phyloP scores from a whole-genome alignment of 768 basidiomycete genomes.

The Tubosaeta sp. region DNA sequence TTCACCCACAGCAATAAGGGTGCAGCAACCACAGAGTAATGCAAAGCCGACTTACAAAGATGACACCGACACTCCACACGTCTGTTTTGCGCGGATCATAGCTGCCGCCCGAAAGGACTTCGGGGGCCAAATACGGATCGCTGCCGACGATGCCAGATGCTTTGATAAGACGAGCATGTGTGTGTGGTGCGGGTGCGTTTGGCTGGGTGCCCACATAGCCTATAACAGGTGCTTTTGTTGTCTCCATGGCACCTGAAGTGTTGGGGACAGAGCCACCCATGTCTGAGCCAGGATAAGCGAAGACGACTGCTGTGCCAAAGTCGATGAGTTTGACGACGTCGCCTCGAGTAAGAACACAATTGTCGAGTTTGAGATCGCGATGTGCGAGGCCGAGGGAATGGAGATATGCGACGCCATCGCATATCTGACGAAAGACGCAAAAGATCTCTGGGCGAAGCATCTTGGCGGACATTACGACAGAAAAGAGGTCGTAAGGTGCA shows the following conservation, averaged over 20 bases:
- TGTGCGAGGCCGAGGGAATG: conserved; percentile 98
- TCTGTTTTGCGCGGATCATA: conserved; percentile 98
- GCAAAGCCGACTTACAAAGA: conserved; percentile 63
- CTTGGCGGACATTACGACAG: conserved; percentile 98
- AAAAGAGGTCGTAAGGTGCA: conserved; percentile 96
- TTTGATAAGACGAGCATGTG: conserved; percentile 39
- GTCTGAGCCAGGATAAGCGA: conserved; percentile 94
- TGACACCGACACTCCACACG: conserved; percentile 97
- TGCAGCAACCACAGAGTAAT: background rate
- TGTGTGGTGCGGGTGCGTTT: conserved; percentile 36
- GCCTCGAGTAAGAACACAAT: conserved; percentile 96
- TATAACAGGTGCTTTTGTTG: conserved; percentile 4
- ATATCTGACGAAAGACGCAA: conserved; percentile 98
- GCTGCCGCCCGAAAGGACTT: conserved; percentile 72
- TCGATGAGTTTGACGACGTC: conserved; percentile 99
- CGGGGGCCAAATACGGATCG: conserved; percentile 97
- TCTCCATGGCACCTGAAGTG: conserved; percentile 4
- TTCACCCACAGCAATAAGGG: background rate
- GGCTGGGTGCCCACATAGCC: conserved; percentile 21
- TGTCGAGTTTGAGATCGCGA: conserved; percentile 98
- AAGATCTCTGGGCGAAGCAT: conserved; percentile 98
- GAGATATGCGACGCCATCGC: conserved; percentile 96
- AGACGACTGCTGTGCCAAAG: conserved; percentile 99
- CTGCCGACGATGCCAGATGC: conserved; percentile 94
- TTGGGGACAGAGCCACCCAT: conserved; percentile 32